A percentile compares a stretch with the other conserved stretches of the same genome.
Conservation (phyloP, 73 alveolate genomes). For the Paramecium bursaria region DNA sequence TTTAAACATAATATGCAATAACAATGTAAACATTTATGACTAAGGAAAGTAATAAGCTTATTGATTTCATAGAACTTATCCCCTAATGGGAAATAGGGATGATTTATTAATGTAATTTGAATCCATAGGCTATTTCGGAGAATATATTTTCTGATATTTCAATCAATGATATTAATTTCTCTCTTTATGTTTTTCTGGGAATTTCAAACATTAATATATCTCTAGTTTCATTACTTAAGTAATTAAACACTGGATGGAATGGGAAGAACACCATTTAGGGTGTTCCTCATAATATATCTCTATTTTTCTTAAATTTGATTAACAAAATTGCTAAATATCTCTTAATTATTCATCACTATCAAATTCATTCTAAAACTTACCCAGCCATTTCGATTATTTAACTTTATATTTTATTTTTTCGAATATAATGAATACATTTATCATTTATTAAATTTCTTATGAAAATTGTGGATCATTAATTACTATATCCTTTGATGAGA, state of each 20-base stretch:
- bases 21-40: conserved; percentile 18
- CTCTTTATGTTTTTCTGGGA: conserved; percentile 51
- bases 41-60: background rate
- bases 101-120: conserved; percentile 11
- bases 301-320: conserved; percentile 4
- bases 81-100: conserved; percentile 45
- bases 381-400: conserved; percentile 21
- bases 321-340: conserved; percentile 16
- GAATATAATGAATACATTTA: conserved; percentile 21
- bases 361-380: conserved; percentile 26
- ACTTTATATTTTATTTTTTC: conserved; percentile 16
- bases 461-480: conserved; percentile 17
- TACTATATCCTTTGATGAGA: background rate
- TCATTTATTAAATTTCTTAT: conserved; percentile 26
- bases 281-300: conserved; percentile 51
- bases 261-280: conserved; percentile 52
- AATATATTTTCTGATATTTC: conserved; percentile 24
- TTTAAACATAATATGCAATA: conserved; percentile 22
- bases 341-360: background rate
- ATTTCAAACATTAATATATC: conserved; percentile 41
- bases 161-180: conserved; percentile 6
- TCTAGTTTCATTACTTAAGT: conserved; percentile 47
- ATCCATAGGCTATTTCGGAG: conserved; percentile 32
- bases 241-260: conserved; percentile 53
- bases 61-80: background rate